Base-by-base conservation (phyloP, 2,329 filamentous ascomycete genomes). In the Sporothrix dimorphospora region DNA sequence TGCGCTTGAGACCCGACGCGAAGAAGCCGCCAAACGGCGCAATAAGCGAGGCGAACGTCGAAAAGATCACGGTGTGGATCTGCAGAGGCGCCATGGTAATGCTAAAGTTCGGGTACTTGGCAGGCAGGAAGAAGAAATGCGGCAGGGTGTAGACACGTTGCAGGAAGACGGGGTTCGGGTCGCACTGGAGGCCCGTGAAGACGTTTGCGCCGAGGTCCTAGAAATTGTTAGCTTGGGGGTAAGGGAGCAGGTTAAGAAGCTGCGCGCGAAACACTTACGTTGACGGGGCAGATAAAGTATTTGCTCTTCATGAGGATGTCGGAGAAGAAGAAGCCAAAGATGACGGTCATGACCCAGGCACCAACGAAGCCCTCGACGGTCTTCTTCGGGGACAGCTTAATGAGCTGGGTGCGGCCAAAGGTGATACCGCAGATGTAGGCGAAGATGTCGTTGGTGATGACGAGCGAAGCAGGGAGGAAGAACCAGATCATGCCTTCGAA, bases 401-500 rank as follows among this genome's bases (percentile, higher is more conserved):
- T 99, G 76, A 99, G 89, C 81, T 97, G 96, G 1, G 96, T 98
- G 71, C 94, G 90, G 69, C 96, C 96, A 81, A 99, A 97, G 27
- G 94, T 95, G 79, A 99, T 98, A 73, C 96, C 96, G 81, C 94
- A 98, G 74, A 99, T 90, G 81, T 99, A 99, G 78, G 96, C 96
- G 78, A 97, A 98, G 75, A 99, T 99, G 80, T 99, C 96, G 82
- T 99, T 99, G 75, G 93, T 98, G 80, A 99, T 97, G 81, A 99
- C 96, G 77, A 99, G 88, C 70, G 94, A 91, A 8, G 94, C 94
- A 8, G 96, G 96, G 59, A 99, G 84, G 87, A 98, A 98, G 86
- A 99, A 98, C 96, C 96, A 99, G 81, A 99, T 97, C 92, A 99
- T 94, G 84, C 96, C 96, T 84, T 99, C 96, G 78, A 99, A 97